Evolutionary conservation across 2,329 filamentous ascomycete species (phyloP).

Genomic region (Botrytis elliptica): DNA sequence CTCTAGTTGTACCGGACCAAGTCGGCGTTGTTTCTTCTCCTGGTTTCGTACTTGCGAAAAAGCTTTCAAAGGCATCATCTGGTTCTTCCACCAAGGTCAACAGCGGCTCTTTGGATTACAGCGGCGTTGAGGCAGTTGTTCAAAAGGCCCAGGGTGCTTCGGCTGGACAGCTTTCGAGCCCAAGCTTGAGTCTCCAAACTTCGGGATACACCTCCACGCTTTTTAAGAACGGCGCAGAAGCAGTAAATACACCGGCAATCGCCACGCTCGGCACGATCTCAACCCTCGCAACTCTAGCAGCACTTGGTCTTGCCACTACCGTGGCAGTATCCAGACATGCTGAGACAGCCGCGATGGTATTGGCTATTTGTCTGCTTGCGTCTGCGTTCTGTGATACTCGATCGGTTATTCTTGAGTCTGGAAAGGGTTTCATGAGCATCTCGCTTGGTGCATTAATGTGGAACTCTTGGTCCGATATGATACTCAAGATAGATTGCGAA

Average conservation of each 20-base stretch:
- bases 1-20: not conserved
- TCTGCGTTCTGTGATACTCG: not conserved
- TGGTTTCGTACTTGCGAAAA: not conserved
- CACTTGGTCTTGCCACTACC: not conserved
- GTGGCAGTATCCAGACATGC: not conserved
- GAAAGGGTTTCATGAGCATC: not conserved
- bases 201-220: not conserved
- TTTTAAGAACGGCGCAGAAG: not conserved
- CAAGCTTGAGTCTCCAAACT: not conserved
- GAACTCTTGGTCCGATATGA: slow-evolving; percentile 1
- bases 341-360: not conserved
- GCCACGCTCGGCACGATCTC: not conserved
- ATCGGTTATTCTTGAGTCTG: not conserved
- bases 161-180: not conserved
- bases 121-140: not conserved
- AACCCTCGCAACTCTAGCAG: not conserved
- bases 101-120: not conserved
- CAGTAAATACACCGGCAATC: too few relatives aligned
- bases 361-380: not conserved
- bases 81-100: not conserved
- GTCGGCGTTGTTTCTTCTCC: not conserved
- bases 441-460: not conserved
- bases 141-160: not conserved
- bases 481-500: not conserved
- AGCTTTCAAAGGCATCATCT: not conserved